A percentile compares a stretch with the other conserved stretches of the same genome.
These are phyloP conservation scores for Malus hybrid DNA, from an alignment of 331 rosid species.

Conservation along the genomic window DNA sequence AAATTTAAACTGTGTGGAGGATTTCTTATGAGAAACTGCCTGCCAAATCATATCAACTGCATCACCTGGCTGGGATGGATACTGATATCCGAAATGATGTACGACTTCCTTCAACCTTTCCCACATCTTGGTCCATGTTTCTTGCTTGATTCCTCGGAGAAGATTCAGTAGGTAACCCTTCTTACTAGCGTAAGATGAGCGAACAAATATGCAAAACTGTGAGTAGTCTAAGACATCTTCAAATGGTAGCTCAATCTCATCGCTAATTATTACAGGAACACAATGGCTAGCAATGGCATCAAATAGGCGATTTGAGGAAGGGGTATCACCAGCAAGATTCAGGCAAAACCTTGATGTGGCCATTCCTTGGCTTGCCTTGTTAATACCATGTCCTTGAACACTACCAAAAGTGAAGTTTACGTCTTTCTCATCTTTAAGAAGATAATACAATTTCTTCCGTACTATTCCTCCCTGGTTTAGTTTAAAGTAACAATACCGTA, in stretches of 20 bases:
- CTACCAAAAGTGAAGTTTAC: constrained; percentile 74
- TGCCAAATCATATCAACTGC: constrained; percentile 91
- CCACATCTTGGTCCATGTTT: constrained; percentile 85
- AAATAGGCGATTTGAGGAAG: constrained; percentile 86
- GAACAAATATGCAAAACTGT: constrained; percentile 64
- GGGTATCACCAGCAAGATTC: constrained; percentile 93
- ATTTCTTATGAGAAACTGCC: constrained; percentile 54
- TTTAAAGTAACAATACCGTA: constrained; percentile 7
- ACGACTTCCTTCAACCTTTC: constrained; percentile 62
- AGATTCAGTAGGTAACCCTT: constrained; percentile 61
- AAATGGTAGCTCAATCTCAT: constrained; percentile 83
- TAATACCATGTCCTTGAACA: constrained; percentile 53
- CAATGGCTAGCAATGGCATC: constrained; percentile 93
- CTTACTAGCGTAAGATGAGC: constrained; percentile 49
- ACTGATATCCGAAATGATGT: constrained; percentile 65
- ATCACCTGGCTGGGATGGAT: constrained; percentile 73
- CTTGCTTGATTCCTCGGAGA: constrained; percentile 49
- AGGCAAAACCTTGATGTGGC: constrained; percentile 81
- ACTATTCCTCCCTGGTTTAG: constrained; percentile 68
- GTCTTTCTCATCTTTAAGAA: constrained; percentile 80
- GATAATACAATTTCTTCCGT: constrained; percentile 82
- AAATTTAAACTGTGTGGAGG: constrained; percentile 26
- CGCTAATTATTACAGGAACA: constrained; percentile 89
- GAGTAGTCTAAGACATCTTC: constrained; percentile 87
- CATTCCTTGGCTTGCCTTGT: constrained; percentile 75